Conservation (phyloP, 257 asterid species). For the Solanum microdontum region DNA sequence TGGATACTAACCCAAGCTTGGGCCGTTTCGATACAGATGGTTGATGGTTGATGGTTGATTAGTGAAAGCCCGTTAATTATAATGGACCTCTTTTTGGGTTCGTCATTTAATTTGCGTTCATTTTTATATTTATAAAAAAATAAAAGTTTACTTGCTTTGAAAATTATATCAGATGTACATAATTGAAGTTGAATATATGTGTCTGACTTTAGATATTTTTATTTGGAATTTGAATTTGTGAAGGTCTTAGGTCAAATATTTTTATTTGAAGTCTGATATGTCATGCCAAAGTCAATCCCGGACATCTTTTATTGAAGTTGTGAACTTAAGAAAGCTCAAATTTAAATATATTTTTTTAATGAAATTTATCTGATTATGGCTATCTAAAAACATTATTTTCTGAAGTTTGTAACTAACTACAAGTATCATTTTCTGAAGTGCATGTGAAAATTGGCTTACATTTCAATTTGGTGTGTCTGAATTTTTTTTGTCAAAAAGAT, state of each 20-base stretch:
- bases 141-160: background rate
- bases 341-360: too few species aligned
- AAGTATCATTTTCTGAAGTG: background rate
- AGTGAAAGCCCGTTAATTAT: background rate
- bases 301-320: too few species aligned
- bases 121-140: too few species aligned
- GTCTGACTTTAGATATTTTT: too few species aligned
- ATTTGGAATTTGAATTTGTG: background rate
- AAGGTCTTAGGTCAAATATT: background rate
- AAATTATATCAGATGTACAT: too few species aligned
- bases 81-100: too few species aligned
- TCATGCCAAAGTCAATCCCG: fast-evolving
- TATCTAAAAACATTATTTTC: too few species aligned
- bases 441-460: background rate
- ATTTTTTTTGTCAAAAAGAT: too few species aligned
- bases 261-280: background rate
- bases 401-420: background rate
- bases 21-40: background rate
- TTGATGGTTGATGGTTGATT: too few species aligned
- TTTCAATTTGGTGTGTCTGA: background rate
- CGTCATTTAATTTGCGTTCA: background rate
- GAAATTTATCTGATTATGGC: background rate
- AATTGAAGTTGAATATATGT: background rate
- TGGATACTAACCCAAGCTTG: background rate
- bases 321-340: too few species aligned